Percentiles rank a stretch among this genome's conserved stretches.
Evolutionary conservation across 2,329 filamentous ascomycete genomes (phyloP).

Genomic region (Ciborinia camelliae): DNA sequence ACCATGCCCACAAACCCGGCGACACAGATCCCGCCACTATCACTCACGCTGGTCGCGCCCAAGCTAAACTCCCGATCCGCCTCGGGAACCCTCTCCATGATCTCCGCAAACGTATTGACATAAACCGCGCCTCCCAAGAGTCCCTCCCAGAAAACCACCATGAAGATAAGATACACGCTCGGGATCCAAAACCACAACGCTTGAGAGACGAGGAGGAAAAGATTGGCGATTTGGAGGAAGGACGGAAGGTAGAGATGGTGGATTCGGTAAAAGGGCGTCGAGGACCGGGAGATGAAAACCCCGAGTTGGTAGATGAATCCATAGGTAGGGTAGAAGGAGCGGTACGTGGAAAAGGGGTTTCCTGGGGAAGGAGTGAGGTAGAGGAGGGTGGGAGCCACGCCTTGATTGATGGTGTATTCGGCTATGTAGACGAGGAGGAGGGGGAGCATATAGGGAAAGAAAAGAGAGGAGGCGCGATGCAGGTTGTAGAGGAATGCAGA

Average conservation of each 20-base stretch:
- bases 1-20: conserved; percentile 81
- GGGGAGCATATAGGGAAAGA: conserved; percentile 83
- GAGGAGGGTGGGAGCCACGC: conserved; percentile 82
- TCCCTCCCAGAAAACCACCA: conserved; percentile 90
- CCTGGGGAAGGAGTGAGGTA: conserved; percentile 79
- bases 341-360: conserved; percentile 76
- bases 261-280: conserved; percentile 80
- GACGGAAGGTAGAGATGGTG: conserved; percentile 79
- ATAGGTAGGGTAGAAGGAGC: conserved; percentile 92
- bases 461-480: conserved; percentile 62
- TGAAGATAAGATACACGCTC: conserved; percentile 79
- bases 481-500: conserved; percentile 50
- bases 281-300: conserved; percentile 91
- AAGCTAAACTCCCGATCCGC: conserved; percentile 88
- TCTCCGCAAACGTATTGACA: conserved; percentile 93
- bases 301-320: conserved; percentile 92
- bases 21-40: conserved; percentile 85
- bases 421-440: conserved; percentile 89
- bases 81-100: conserved; percentile 74
- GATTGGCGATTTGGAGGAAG: conserved; percentile 75
- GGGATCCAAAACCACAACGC: conserved; percentile 79
- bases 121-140: conserved; percentile 88
- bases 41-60: conserved; percentile 85
- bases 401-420: conserved; percentile 97
- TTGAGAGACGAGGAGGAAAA: conserved; percentile 70